Percentiles rank a stretch among this genome's conserved stretches.
These are phyloP conservation scores for Didymella segeticola DNA, from an alignment of 2,329 filamentous ascomycete species.

Conservation along the genomic window DNA sequence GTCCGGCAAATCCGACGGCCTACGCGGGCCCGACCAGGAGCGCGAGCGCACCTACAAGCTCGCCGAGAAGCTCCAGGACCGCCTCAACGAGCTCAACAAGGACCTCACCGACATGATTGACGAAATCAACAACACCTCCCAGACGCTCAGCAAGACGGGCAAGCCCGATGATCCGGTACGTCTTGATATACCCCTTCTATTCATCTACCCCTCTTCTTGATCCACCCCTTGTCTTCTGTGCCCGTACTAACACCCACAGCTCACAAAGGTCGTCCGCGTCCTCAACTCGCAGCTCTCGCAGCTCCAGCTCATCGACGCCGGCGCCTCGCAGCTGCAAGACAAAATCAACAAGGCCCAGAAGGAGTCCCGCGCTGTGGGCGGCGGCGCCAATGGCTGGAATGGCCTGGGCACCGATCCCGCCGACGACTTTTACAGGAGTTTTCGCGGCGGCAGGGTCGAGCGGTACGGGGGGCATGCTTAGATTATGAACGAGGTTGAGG, in stretches of 20 bases:
- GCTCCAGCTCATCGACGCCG: conserved; percentile 90
- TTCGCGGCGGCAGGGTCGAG: conserved; percentile 65
- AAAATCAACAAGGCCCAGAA: conserved; percentile 87
- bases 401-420: conserved; percentile 72
- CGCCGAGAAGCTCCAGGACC: conserved; percentile 89
- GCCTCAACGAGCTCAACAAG: conserved; percentile 91
- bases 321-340: conserved; percentile 78
- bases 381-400: conserved; percentile 58
- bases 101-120: conserved; percentile 96
- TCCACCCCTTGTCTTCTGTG: neutral
- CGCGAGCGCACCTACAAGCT: conserved; percentile 93
- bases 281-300: conserved; percentile 92
- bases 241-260: conserved; percentile 55
- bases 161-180: conserved; percentile 64
- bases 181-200: too few relatives aligned
- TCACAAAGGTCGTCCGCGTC: conserved; percentile 94
- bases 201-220: too few relatives aligned
- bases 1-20: conserved; percentile 65
- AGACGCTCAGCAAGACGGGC: conserved; percentile 84
- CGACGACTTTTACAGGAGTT: conserved; percentile 91
- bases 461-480: conserved; percentile 38
- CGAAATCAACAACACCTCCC: conserved; percentile 94
- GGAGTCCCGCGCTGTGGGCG: conserved; percentile 67
- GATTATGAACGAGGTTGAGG: neutral
- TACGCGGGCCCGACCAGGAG: conserved; percentile 91